Percentiles rank a stretch among this genome's conserved stretches.
Evolutionary conservation across 306 rosid species (phyloP).

Genomic region (Vigna angularis): DNA sequence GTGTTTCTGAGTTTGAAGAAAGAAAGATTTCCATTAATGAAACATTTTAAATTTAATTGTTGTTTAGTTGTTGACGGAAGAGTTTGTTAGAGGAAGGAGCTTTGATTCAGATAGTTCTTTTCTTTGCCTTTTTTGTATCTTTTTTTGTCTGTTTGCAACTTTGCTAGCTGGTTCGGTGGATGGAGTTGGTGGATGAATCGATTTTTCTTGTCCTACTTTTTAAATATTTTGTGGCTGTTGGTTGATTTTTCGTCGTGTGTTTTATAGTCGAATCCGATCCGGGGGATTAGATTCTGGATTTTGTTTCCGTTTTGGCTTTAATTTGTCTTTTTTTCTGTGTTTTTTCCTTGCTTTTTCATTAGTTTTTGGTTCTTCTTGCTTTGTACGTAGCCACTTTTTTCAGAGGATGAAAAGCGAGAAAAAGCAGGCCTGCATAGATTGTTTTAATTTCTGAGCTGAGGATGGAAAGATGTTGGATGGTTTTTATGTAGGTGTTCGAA

Average conservation of each 20-base stretch:
- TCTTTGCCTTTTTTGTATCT: neutral
- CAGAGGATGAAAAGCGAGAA: neutral
- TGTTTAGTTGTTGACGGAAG: slow-evolving; percentile 1
- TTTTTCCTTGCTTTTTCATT: slow-evolving; percentile 10
- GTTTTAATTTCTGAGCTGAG: slow-evolving; percentile 2
- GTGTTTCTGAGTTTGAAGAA: slow-evolving; percentile 1
- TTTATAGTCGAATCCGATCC: slow-evolving; percentile 6
- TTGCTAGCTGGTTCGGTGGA: neutral
- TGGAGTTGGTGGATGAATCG: slow-evolving; percentile 40
- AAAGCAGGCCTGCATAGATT: slow-evolving; percentile 17
- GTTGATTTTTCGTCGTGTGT: slow-evolving; percentile 17
- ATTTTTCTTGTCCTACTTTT: neutral
- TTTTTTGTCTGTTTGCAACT: neutral
- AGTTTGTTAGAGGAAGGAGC: slow-evolving; percentile 17
- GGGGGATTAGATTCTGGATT: neutral
- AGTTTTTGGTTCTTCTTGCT: slow-evolving; percentile 32
- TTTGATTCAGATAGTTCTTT: slow-evolving; percentile 16
- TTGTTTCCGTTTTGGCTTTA: slow-evolving; percentile 17
- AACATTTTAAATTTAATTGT: slow-evolving; percentile 1
- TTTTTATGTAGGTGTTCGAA: neutral
- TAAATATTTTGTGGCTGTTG: neutral
- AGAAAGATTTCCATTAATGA: neutral
- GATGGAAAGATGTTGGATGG: slow-evolving; percentile 20
- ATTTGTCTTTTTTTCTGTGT: neutral
- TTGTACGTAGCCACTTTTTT: slow-evolving; percentile 12